These are phyloP conservation scores for Microbotryum lychnidis-dioicae DNA, from an alignment of 1,284 basidiomycete genomes.

Conservation along the genomic window DNA sequence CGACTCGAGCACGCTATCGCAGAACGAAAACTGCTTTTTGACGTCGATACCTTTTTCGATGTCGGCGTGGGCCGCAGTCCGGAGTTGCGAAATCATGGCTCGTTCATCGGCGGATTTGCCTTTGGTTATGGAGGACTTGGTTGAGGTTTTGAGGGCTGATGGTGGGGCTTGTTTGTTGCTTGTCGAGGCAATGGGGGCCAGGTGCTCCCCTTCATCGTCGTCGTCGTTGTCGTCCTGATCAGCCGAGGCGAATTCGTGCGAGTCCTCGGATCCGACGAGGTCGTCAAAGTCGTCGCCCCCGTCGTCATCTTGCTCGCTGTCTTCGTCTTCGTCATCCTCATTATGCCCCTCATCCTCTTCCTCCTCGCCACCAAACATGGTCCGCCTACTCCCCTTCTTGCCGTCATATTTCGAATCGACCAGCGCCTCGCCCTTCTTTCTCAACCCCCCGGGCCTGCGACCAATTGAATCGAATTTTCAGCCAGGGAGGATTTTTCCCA, in stretches of 20 bases:
- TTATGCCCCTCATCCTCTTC: slow-evolving; percentile 29
- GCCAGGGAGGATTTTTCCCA: too few relatives aligned
- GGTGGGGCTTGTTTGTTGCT: slow-evolving; percentile 42
- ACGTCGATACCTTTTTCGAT: slow-evolving; percentile 67
- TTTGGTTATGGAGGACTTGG: neutral
- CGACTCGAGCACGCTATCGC: slow-evolving; percentile 74
- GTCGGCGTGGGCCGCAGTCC: slow-evolving; percentile 54
- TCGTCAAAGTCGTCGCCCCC: slow-evolving; percentile 45
- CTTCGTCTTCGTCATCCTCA: slow-evolving; percentile 40
- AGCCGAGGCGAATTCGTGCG: slow-evolving; percentile 26
- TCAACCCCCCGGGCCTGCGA: slow-evolving; percentile 57
- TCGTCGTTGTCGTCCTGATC: slow-evolving; percentile 7
- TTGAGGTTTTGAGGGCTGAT: neutral
- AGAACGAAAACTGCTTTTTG: slow-evolving; percentile 65
- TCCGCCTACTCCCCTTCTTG: slow-evolving; percentile 54
- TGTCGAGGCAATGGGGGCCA: slow-evolving; percentile 11
- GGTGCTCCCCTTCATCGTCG: neutral
- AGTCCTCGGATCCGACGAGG: slow-evolving; percentile 24
- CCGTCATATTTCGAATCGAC: slow-evolving; percentile 59
- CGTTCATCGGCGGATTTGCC: slow-evolving; percentile 42
- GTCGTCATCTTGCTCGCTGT: slow-evolving; percentile 40
- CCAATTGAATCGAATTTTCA: neutral
- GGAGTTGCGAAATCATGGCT: slow-evolving; percentile 51
- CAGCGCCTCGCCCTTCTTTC: slow-evolving; percentile 49
- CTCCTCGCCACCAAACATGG: slow-evolving; percentile 46